phyloP scores from a whole-genome alignment of 2,329 filamentous ascomycete species.

The Neofusicoccum ribis region DNA sequence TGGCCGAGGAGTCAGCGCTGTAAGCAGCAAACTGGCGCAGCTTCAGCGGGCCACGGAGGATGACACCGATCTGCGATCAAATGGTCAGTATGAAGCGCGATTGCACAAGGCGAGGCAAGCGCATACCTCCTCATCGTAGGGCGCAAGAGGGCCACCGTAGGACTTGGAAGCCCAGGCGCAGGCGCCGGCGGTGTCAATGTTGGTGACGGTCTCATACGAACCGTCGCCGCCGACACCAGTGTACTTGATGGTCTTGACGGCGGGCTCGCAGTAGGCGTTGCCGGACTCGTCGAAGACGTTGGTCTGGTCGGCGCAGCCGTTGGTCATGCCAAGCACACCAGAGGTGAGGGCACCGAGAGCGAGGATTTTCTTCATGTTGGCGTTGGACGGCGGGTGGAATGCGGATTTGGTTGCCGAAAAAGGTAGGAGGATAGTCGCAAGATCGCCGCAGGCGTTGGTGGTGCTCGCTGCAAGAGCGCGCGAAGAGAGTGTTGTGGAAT shows the following conservation, averaged over 20 bases:
- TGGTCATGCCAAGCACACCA: background rate
- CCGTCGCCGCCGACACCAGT: constrained; percentile 60
- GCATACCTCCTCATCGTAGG: constrained; percentile 70
- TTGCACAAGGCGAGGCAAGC: background rate
- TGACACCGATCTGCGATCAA: constrained; percentile 62
- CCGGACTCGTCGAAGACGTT: constrained; percentile 11
- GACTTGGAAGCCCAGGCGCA: constrained; percentile 56
- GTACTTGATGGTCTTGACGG: constrained; percentile 69
- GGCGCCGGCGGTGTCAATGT: constrained; percentile 58
- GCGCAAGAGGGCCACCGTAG: constrained; percentile 64
- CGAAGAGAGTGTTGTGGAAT: constrained; percentile 1
- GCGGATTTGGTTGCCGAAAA: background rate
- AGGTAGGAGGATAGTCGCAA: background rate
- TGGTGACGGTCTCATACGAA: constrained; percentile 63
- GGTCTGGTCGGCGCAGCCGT: constrained; percentile 8
- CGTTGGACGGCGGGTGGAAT: background rate
- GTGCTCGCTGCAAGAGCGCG: background rate
- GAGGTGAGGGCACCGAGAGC: constrained; percentile 9
- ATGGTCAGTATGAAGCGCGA: background rate
- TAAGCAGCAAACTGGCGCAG: constrained; percentile 71
- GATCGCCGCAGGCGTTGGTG: background rate
- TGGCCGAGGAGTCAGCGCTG: constrained; percentile 45
- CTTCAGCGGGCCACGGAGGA: constrained; percentile 69
- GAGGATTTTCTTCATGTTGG: constrained; percentile 9
- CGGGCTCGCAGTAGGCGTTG: constrained; percentile 65